Base-by-base conservation (phyloP, 2,329 filamentous ascomycete genomes). In the Cladophialophora bantiana region DNA sequence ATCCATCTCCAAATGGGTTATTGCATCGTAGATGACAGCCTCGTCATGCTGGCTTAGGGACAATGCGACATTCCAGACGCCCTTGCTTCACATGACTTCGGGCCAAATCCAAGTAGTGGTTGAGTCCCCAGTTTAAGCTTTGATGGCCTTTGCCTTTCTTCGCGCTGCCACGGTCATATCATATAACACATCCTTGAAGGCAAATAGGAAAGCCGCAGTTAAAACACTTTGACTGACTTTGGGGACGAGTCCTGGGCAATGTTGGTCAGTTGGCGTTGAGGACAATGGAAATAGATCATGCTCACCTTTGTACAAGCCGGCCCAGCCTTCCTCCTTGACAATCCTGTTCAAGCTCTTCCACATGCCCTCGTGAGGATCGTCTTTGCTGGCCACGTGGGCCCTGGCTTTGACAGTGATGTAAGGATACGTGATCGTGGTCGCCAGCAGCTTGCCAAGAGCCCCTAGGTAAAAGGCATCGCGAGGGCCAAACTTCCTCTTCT, bases 341-440 rank as follows among this genome's bases (percentile, higher is more conserved):
- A 98, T 94, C 68, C 90, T 86, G 76, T 85, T 88, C 76, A 99
- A 86, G 55, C 89, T 91, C 71, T 89, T 86, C 61, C 89, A 84
- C 85, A 97, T 90, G 72, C 90, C 91, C 81, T 96, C 91, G 80
- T 90, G 90, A 70, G 88, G 89, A n/a, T 87, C 86, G 69, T 88
- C 89, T 74, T 88, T 88, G 69, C 86, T 89, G 34, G 94, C 93
- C 68, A 99, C 93, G 78, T 99, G 95, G 88, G 97, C 97, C 77
- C 93, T 88, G 80, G 93, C 96, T 89, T 99, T 99, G 75, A 99
- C 91, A 4, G 95, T 99, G 78, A 99, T 98, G 78, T 99, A 99
- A 10, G 95, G 95, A 79, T 99, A 99, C 5, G 95, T 99, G 75
- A 98, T 91, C 68, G 85, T 89, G 2, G 95, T 99, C 31, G 95